Base-by-base conservation (phyloP, 352 stramenopile species). In the Plasmopara muralis region DNA sequence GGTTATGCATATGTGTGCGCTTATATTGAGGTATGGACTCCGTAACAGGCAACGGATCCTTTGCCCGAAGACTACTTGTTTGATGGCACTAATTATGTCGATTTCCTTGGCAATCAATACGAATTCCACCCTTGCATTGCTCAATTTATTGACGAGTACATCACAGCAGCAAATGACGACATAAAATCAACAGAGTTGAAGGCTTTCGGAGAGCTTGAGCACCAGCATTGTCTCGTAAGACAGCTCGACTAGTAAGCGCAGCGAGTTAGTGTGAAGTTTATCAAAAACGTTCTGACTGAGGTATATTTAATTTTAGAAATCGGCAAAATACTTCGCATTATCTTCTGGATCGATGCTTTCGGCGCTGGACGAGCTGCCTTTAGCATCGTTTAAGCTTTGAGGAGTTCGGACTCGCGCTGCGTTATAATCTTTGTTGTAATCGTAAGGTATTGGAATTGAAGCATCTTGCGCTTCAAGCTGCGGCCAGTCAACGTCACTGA, bases 71-170 rank as follows among this genome's bases (percentile, higher is more conserved):
- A 72, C 0, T 89, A 81, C 47, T 56, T 87, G 43, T 91, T 73
- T 40, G 80, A 91, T 38, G 80, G 80, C 14, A 73, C 70, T 15
- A 72, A 74, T 52, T 91, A 91, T 59, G 70, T 87, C 18, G 77
- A 91, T 48, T 83, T 83, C 39, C 83, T 79, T 33, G 81, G 81
- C 13, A 74, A 72, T 0, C 66, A 74, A 18, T 83, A 86, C 54
- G 77, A 87, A 53, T 91, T 88, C 50, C 77, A 91, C 38, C 80
- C 81, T 0, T 62, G 67, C 35, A 88, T 90, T 48, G 61, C 72
- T 10, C 56, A 79, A 47, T 85, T 90, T 38, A 72, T 90, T 42
- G 72, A 87, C 14, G 72, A 79, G 34, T 66, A 87, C 43, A 47
- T 90, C 30, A 55, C 60, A 4, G 52, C 46, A 8, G 48, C 62